Conservation (phyloP, 139 green algal genomes). For the Volvox reticuliferus region DNA sequence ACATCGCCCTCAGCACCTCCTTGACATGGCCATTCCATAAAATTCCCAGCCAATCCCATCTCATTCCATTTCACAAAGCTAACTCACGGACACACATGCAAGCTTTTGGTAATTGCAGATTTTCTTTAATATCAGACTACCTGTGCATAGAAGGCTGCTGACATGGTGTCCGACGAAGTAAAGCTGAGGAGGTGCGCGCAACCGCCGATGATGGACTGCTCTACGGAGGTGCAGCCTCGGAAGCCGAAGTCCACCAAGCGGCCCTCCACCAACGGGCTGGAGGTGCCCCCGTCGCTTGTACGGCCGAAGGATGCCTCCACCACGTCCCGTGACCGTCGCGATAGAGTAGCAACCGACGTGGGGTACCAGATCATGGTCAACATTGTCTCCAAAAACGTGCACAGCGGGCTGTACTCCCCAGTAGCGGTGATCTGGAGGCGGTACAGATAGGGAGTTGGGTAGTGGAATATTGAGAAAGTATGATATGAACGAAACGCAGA, state of each 20-base stretch:
- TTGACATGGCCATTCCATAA: too few species aligned
- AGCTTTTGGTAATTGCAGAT: too few species aligned
- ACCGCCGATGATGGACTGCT: slow-evolving; percentile 91
- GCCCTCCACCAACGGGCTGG: slow-evolving; percentile 69
- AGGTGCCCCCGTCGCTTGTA: slow-evolving; percentile 70
- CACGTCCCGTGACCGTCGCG: slow-evolving; percentile 78
- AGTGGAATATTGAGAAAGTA: neutral
- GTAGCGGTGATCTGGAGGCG: slow-evolving; percentile 81
- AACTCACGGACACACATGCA: too few species aligned
- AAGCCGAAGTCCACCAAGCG: slow-evolving; percentile 75
- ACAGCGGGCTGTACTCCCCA: slow-evolving; percentile 81
- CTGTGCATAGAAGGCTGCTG: slow-evolving; percentile 90
- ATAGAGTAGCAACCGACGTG: slow-evolving; percentile 89
- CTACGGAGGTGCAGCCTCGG: slow-evolving; percentile 84
- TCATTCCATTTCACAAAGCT: too few species aligned
- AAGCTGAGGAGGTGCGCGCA: slow-evolving; percentile 93
- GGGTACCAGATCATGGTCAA: slow-evolving; percentile 93
- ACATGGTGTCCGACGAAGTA: slow-evolving; percentile 89
- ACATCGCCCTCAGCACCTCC: too few species aligned
- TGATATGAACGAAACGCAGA: neutral
- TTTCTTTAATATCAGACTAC: slow-evolving; percentile 26
- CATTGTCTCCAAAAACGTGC: slow-evolving; percentile 93
- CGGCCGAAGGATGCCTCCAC: slow-evolving; percentile 85
- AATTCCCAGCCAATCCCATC: too few species aligned
- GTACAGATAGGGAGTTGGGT: neutral